Evolutionary conservation across 345 rosid genomes (phyloP).

Genomic region (Abelmoschus esculentus): DNA sequence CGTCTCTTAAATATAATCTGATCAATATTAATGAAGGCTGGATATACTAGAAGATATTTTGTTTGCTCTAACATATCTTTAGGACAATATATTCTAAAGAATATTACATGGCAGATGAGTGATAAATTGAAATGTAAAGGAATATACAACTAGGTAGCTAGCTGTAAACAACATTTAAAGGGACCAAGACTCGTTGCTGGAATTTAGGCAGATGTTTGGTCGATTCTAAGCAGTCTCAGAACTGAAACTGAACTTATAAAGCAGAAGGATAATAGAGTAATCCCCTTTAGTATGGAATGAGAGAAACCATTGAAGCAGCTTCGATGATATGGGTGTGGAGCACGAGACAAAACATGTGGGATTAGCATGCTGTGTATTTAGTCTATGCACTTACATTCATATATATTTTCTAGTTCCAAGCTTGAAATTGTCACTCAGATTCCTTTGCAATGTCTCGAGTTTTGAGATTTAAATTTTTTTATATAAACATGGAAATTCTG

Average conservation of each 20-base stretch:
- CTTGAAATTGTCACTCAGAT: background rate
- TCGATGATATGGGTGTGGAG: slow-evolving; percentile 13
- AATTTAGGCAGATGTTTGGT: slow-evolving; percentile 1
- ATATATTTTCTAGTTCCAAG: background rate
- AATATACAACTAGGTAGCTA: background rate
- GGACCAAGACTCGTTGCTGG: background rate
- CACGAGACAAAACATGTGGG: slow-evolving; percentile 39
- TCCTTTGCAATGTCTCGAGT: background rate
- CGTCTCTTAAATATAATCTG: too few species aligned
- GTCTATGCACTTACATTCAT: background rate
- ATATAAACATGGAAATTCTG: background rate
- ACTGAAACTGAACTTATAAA: background rate
- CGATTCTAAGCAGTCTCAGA: background rate
- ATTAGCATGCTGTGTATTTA: slow-evolving; percentile 15
- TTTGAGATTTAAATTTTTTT: background rate
- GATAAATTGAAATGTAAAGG: background rate
- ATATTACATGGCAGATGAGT: too few species aligned
- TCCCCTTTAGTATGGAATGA: background rate
- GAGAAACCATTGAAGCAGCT: background rate
- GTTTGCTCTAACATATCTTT: background rate
- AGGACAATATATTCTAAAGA: background rate
- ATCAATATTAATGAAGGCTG: too few species aligned
- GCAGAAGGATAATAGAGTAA: background rate
- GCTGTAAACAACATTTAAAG: background rate
- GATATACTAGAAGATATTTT: too few species aligned